Evolutionary conservation across 1,139 yeast genomes (phyloP).

Genomic region (Pneumocystis oryctolagi): DNA sequence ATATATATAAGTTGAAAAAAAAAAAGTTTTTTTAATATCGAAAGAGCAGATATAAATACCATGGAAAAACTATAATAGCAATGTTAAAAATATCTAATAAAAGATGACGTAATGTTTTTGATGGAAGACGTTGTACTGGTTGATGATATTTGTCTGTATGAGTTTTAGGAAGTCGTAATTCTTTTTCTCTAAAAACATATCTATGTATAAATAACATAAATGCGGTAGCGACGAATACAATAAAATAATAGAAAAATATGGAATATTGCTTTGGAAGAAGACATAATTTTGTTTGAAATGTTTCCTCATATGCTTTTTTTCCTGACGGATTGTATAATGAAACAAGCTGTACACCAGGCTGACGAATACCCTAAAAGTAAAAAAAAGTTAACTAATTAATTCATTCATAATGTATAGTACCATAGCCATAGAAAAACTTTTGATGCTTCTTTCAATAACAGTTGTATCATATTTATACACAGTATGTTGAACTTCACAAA

Average conservation of each 20-base stretch:
- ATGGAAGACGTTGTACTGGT: not conserved
- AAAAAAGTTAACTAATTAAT: not conserved
- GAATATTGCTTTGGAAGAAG: conserved; percentile 17
- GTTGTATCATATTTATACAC: conserved; percentile 11
- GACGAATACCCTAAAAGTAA: conserved; percentile 41
- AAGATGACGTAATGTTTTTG: not conserved
- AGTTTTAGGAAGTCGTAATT: not conserved
- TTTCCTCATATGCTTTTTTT: conserved; percentile 4
- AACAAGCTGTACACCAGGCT: conserved; percentile 74
- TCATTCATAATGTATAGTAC: not conserved
- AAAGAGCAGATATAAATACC: not conserved
- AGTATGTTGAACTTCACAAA: conserved; percentile 61
- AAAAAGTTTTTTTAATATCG: not conserved
- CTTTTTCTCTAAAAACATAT: not conserved
- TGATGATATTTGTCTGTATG: not conserved
- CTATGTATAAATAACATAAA: not conserved
- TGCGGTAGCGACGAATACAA: not conserved
- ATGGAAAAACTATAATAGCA: not conserved
- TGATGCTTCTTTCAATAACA: conserved; percentile 70
- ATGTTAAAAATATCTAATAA: not conserved
- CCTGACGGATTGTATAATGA: conserved; percentile 31
- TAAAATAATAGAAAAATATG: conserved; percentile 13
- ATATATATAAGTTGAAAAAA: not conserved
- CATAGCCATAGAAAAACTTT: conserved; percentile 82
- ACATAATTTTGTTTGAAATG: conserved; percentile 17